Evolutionary conservation across 2,329 filamentous ascomycete species (phyloP), one percentile per base, ranked within the genome.

Genomic region (Colletotrichum sp.): DNA sequence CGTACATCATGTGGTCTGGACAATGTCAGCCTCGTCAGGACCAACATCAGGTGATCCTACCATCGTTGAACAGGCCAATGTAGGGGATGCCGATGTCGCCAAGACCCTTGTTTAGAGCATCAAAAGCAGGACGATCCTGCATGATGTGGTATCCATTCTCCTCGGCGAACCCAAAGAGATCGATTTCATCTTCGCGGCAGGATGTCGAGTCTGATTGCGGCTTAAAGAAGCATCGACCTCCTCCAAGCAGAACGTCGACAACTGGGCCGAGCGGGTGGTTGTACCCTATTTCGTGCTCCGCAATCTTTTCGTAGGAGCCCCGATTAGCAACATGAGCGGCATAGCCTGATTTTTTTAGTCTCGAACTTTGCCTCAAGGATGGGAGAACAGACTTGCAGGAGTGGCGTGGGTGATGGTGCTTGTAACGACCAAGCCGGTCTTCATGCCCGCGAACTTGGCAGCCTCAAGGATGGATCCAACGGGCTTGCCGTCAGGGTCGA

Each of bases 401-500:
- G 79, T 84, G 65, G 78, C 81, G 69, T 85, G 82, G 77, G 84
- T 85, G 77, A 86, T 85, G 36, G 81, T 83, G 9, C 81, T 84
- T 3, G 85, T 86, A 5, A 85, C 85, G n/a, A 86, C 83, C n/a
- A 86, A 81, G 14, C 83, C 84, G 16, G 85, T 86, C 78, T 82
- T 83, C 77, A 83, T 84, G 43, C 85, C 85, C 36, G 82, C 79
- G 36, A 84, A 76, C 75, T 85, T 83, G 14, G 84, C 84, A 10
- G 84, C 84, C 77, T 86, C 85, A 52, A 86, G 80, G 24, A 86
- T 82, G 21, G 83, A 84, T 43, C 82, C 85, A 21, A 84, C 81
- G 21, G 84, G 83, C 16, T 80, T 78, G 8, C 80, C 80, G 52
- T 81, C 80, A 7, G 81, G 78, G 67, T 81, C 77, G 14, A 86